These are phyloP conservation scores for Centaurea solstitialis DNA, from an alignment of 129 eudicot genomes.

Conservation along the genomic window DNA sequence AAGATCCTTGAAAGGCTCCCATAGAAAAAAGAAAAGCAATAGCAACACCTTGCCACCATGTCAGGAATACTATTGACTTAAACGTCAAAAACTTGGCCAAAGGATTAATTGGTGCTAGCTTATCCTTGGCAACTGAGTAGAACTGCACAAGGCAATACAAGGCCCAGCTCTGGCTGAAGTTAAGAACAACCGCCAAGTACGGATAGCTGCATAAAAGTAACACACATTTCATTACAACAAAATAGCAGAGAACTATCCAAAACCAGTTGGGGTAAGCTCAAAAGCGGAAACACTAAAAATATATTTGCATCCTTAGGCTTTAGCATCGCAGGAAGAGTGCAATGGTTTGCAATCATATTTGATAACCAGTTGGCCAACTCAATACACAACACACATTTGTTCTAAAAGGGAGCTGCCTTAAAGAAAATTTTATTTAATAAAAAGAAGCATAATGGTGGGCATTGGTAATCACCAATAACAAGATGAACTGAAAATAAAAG, in stretches of 20 bases:
- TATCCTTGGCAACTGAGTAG: conserved; percentile 79
- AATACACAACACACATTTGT: not conserved
- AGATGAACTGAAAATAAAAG: not conserved
- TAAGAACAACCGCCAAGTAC: conserved; percentile 83
- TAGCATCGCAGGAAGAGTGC: not conserved
- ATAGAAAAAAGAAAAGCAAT: conserved; percentile 86
- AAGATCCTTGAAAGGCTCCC: conserved; percentile 81
- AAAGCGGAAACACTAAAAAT: not conserved
- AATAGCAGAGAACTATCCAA: not conserved
- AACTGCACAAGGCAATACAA: conserved; percentile 98
- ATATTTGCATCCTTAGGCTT: not conserved
- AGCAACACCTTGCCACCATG: conserved; percentile 99
- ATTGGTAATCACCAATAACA: not conserved
- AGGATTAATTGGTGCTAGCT: conserved; percentile 89
- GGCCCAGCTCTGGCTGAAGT: conserved; percentile 98
- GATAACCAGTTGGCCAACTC: not conserved
- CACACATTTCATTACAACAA: conserved; percentile 2
- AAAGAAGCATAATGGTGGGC: conserved; percentile 10
- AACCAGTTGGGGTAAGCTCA: not conserved
- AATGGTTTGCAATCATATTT: not conserved
- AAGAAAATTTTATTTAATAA: not conserved
- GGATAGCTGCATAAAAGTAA: conserved; percentile 74
- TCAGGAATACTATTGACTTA: conserved; percentile 86
- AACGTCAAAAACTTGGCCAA: conserved; percentile 88
- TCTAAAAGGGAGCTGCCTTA: not conserved